Base-by-base conservation (phyloP, 2,329 filamentous ascomycete genomes). In the Trichoderma pleuroti region DNA sequence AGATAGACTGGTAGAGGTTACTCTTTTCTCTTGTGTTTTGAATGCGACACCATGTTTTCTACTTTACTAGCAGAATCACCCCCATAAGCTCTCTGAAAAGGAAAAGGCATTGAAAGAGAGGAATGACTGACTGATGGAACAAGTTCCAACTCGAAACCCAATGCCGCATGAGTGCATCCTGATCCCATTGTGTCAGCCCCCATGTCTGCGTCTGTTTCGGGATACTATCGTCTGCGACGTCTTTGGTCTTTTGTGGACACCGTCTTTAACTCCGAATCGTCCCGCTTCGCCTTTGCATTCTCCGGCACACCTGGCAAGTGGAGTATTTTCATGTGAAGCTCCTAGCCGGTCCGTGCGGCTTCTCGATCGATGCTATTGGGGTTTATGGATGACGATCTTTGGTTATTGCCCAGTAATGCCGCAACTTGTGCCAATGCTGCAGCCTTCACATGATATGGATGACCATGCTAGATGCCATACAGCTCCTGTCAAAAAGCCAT, bases 331-430 rank as follows among this genome's bases (percentile, higher is more conserved):
- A 30, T 30, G 26, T 42, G 26, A 30, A 57, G 52, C 64, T 39
- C 30, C 57, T n/a, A 34, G 28, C 39, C 61, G 64, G 52, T 67
- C 52, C 64, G 64, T 67, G 64, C 64, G 36, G 64, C 64, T 57
- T 18, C 34, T 24, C 64, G 64, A 67, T 67, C 52, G 64, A 67
- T 59, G 42, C 28, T 21, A 56, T 66, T 49, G 63, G 63, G 30
- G 30, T 56, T 30, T 32, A 66, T 36, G 46, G 63, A 66, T 56
- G 46, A 39, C 46, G 21, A 52, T 52, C 46, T 12, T 24, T 52
- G 10, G n/a, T 24, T 52, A 2, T 7, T 52, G 46, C 21, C n/a
- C 21, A 52, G 46, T 52, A 52, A 52, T 24, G 24, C 46, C n/a
- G 46, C 21, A 28, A 16, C 26, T 28, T 56, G 2, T 56, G 26